phyloP scores from a whole-genome alignment of 2,329 filamentous ascomycete genomes.

The Aspergillus pseudonomiae region DNA sequence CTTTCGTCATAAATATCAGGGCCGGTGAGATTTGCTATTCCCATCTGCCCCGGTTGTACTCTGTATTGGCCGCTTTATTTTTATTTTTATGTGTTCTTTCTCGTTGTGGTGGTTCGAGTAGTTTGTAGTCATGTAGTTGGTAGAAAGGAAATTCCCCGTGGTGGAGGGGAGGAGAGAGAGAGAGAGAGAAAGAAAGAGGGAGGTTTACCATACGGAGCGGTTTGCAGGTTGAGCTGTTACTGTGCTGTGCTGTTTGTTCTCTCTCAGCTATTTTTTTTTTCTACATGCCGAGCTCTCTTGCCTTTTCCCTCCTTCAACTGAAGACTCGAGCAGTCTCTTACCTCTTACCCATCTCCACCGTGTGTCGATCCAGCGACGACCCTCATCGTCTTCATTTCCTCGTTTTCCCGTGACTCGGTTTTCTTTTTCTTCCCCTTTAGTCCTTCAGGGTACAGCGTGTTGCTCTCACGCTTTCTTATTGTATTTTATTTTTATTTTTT shows the following conservation, averaged over 20 bases:
- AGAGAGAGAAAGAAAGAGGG: no score
- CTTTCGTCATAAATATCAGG: background rate
- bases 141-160: background rate
- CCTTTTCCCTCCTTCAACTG: background rate
- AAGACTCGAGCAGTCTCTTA: background rate
- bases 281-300: background rate
- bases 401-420: constrained; percentile 1
- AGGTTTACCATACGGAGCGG: background rate
- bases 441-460: constrained; percentile 17
- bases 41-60: background rate
- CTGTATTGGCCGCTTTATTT: background rate
- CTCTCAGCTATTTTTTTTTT: background rate
- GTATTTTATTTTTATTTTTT: background rate
- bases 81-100: background rate
- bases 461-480: background rate
- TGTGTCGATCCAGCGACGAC: constrained; percentile 23
- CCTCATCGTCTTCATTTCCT: constrained; percentile 14
- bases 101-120: background rate
- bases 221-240: background rate
- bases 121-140: background rate
- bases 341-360: constrained; percentile 14
- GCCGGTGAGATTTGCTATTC: background rate
- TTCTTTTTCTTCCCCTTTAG: constrained; percentile 16
- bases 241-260: constrained; percentile 1
- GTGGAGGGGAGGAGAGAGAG: background rate